phyloP scores from a whole-genome alignment of 208 protist species.

The Acanthamoeba healyi region DNA sequence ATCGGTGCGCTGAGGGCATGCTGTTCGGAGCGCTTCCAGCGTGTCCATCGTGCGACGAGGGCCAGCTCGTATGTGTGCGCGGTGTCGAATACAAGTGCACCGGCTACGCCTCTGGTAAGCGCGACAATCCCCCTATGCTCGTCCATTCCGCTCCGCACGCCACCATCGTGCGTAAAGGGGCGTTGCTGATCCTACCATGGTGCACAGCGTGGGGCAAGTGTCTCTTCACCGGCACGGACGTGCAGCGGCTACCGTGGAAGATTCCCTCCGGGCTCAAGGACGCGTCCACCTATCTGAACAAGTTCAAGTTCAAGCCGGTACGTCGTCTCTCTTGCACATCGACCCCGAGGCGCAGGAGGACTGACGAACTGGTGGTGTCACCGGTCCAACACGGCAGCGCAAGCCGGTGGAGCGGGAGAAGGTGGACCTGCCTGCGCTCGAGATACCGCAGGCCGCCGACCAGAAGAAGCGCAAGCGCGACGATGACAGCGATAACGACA shows the following conservation, averaged over 20 bases:
- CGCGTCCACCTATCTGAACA: conserved; percentile 1
- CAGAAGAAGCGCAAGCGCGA: conserved; percentile 45
- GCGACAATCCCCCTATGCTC: background rate
- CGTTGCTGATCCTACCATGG: too few relatives aligned
- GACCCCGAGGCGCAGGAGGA: too few relatives aligned
- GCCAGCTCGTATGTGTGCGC: background rate
- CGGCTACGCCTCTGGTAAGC: conserved; percentile 33
- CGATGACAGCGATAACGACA: background rate
- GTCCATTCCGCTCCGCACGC: background rate
- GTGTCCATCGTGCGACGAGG: conserved; percentile 9
- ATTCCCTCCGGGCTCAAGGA: conserved; percentile 8
- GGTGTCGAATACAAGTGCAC: conserved; percentile 63
- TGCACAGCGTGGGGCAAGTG: conserved; percentile 67
- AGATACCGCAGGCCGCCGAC: background rate
- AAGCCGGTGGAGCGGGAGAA: conserved; percentile 58
- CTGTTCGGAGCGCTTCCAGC: conserved; percentile 35
- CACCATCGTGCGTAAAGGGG: too few relatives aligned
- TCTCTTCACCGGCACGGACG: conserved; percentile 21
- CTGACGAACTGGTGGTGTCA: background rate
- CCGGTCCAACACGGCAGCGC: background rate
- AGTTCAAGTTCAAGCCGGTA: conserved; percentile 57
- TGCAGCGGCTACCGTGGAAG: conserved; percentile 53
- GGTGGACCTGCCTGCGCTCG: conserved; percentile 10
- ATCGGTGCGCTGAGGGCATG: conserved; percentile 45
- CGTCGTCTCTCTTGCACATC: background rate